Conservation (phyloP, 2,329 filamentous ascomycete species). For the Pseudogymnoascus sp. region DNA sequence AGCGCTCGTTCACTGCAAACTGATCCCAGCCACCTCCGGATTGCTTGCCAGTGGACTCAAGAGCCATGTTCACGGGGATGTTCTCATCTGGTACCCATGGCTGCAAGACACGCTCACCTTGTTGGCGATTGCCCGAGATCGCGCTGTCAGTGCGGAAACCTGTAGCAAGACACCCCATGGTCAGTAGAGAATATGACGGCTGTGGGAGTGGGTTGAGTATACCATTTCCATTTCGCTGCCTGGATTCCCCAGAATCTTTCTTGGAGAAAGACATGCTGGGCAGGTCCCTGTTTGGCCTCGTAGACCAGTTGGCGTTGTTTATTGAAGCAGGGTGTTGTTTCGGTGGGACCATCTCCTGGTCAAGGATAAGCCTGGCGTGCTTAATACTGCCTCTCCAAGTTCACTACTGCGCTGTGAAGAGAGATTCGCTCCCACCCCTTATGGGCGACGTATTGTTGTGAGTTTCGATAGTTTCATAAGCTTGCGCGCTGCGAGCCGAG, state of each 20-base stretch:
- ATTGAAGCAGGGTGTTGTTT: conserved; percentile 24
- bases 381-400: conserved; percentile 56
- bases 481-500: conserved; percentile 6
- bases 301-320: conserved; percentile 40
- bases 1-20: conserved; percentile 80
- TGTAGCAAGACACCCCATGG: conserved; percentile 32
- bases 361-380: conserved; percentile 37
- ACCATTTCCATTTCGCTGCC: conserved; percentile 12
- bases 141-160: conserved; percentile 86
- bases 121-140: conserved; percentile 68
- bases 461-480: conserved; percentile 4
- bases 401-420: conserved; percentile 55
- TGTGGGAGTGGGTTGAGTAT: not conserved
- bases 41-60: conserved; percentile 46
- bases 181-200: not conserved
- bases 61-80: conserved; percentile 60
- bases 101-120: conserved; percentile 70
- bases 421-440: conserved; percentile 42
- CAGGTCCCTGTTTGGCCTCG: conserved; percentile 42
- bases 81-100: conserved; percentile 68
- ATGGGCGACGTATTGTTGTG: conserved; percentile 28
- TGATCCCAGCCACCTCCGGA: conserved; percentile 69
- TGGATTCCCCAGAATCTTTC: conserved; percentile 49
- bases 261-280: conserved; percentile 53
- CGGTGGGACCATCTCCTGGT: conserved; percentile 57